Base-by-base conservation (phyloP, 2,329 filamentous ascomycete genomes). In the Botrytis medusae region DNA sequence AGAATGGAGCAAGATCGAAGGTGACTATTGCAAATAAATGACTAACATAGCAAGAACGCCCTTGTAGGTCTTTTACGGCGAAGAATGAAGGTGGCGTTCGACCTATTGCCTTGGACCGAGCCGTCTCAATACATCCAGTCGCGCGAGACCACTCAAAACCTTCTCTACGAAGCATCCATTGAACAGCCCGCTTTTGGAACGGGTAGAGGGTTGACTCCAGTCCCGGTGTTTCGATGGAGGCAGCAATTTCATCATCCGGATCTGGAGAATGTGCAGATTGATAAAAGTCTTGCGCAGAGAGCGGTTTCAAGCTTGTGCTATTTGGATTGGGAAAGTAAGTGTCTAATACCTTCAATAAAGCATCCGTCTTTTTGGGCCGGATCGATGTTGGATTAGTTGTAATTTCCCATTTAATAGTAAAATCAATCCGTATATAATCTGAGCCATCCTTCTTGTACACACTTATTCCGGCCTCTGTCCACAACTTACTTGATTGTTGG, bases 81-180 rank as follows among this genome's bases (percentile, higher is more conserved):
- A 78, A 77, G 74, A 89, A 90, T 1, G 87, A 86, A 16, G 75
- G 68, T 22, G 78, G 78, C 16, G 79, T 37, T 9, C 32, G n/a
- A 44, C n/a, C 51, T 22, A 48, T 61, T 32, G n/a, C 25, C 42
- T 20, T 4, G 37, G 20, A 14, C 18, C 46, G 60, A 22, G 59
- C 12, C 20, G 61, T n/a, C 46, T 72, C 68, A n/a, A 77, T 60
- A 40, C 57, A 34, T 18, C 74, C 69, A 25, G 72, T 51, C 7
- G 10, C 72, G 46, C 14, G 74, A 14, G 75, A 75, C 85, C 86
- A 90, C 34, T 83, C 79, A 4, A 89, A 86, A 7, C 89, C 89
- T 82, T 95, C 93, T 63, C 90, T 86, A 60, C 83, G 82, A 63
- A 95, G 81, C 73, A 94, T 83, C 92, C 92, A 95, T 65, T 89